Evolutionary conservation across 306 rosid species (phyloP).

Genomic region (Carpinus viminea): DNA sequence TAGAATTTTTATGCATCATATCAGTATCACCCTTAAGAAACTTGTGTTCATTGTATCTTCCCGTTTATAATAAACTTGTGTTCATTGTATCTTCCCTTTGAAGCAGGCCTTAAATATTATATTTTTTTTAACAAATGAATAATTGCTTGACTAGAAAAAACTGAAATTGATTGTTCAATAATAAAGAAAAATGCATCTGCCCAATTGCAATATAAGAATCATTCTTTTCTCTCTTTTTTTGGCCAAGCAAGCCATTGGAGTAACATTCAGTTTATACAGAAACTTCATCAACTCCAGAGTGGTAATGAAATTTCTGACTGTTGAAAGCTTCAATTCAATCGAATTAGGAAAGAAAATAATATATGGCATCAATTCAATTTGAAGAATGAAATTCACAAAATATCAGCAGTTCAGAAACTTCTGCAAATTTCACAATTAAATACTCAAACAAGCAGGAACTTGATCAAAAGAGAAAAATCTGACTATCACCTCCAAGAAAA

Average conservation of each 20-base stretch:
- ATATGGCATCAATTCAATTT: neutral
- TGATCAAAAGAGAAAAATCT: neutral
- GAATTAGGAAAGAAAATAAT: neutral
- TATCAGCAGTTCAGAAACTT: neutral
- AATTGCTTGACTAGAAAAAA: neutral
- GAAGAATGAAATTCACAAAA: neutral
- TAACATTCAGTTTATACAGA: neutral
- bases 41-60: neutral
- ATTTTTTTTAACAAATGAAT: neutral
- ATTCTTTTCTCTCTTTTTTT: neutral
- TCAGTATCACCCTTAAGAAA: neutral
- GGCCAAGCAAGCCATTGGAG: neutral
- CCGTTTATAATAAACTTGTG: neutral
- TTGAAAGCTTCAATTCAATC: neutral
- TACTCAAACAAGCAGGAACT: neutral
- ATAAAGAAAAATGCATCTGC: neutral
- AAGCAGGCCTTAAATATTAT: neutral
- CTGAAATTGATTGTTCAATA: neutral
- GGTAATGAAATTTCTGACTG: neutral
- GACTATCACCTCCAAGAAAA: neutral
- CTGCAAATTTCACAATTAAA: constrained; percentile 5
- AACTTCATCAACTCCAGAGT: neutral
- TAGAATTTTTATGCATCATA: neutral
- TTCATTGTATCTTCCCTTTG: neutral
- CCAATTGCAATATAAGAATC: neutral